phyloP scores from a whole-genome alignment of 768 basidiomycete genomes.

The Auriscalpium orientale region DNA sequence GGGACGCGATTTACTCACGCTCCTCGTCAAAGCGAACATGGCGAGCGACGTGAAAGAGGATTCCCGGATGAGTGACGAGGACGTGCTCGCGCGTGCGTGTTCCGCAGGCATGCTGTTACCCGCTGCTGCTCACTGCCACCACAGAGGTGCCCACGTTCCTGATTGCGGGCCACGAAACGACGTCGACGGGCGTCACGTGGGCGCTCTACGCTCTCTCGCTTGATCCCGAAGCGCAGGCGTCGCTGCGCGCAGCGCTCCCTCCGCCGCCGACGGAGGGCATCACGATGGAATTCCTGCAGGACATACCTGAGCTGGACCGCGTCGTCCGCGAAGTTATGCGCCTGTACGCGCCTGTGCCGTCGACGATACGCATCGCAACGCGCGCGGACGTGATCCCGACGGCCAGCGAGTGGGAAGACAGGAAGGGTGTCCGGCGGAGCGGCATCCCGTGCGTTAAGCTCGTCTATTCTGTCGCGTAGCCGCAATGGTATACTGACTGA shows the following conservation, averaged over 20 bases:
- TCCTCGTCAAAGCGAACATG: conserved; percentile 25
- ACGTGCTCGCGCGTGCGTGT: conserved; percentile 22
- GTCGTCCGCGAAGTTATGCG: conserved; percentile 26
- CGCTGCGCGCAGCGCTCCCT: conserved; percentile 26
- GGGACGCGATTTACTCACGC: conserved; percentile 21
- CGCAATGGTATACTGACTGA: not conserved
- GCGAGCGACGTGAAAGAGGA: conserved; percentile 19
- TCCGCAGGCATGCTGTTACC: not conserved
- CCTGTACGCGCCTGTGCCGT: conserved; percentile 18
- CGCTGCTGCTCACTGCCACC: not conserved
- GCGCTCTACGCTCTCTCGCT: conserved; percentile 24
- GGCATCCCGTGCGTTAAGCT: conserved; percentile 10
- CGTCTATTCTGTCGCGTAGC: not conserved
- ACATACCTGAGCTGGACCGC: conserved; percentile 26
- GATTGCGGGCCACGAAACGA: conserved; percentile 23
- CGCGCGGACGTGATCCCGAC: conserved; percentile 26
- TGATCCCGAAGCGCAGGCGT: conserved; percentile 23
- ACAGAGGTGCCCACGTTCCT: conserved; percentile 26
- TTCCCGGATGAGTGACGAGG: conserved; percentile 22
- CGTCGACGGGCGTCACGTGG: conserved; percentile 27
- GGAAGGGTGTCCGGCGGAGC: conserved; percentile 5
- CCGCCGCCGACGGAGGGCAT: conserved; percentile 13
- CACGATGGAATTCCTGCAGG: conserved; percentile 21
- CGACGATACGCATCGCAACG: conserved; percentile 17
- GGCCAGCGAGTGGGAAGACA: conserved; percentile 14